Conservation (phyloP, 148 eudicot genomes). For the Chenopodium formosanum region DNA sequence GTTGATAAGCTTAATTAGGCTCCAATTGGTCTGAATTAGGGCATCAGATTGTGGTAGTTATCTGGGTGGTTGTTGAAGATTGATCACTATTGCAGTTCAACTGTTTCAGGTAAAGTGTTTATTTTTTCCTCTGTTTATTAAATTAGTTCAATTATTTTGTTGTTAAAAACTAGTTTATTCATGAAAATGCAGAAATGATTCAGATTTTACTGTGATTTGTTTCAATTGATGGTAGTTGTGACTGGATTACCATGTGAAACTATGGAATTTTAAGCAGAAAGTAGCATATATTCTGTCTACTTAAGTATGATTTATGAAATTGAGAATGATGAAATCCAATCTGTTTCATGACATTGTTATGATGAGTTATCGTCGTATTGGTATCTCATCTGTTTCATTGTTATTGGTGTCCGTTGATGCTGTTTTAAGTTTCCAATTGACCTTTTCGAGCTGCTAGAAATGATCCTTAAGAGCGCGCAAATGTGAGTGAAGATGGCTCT, state of each 20-base stretch:
- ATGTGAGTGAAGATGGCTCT: neutral
- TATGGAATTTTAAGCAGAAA: neutral
- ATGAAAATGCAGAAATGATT: neutral
- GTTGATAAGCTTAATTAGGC: neutral
- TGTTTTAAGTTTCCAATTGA: neutral
- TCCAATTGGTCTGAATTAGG: conserved; percentile 13
- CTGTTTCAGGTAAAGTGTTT: conserved; percentile 28
- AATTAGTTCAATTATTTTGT: conserved; percentile 2
- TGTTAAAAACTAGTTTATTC: neutral
- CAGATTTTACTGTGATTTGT: neutral
- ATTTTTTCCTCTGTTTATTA: neutral
- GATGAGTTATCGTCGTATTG: neutral
- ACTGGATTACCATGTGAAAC: neutral
- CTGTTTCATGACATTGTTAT: conserved; percentile 6
- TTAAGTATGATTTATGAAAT: conserved; percentile 1
- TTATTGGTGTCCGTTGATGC: neutral
- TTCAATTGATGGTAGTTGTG: neutral
- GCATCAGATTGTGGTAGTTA: conserved; percentile 1
- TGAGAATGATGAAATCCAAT: neutral
- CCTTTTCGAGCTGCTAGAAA: neutral
- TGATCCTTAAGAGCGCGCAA: neutral
- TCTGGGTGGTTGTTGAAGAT: neutral
- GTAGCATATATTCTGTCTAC: neutral
- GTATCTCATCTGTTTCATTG: neutral
- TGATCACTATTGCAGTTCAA: conserved; percentile 22